Base-by-base conservation (phyloP, 1,284 basidiomycete genomes). In the Cystobasidiaceae sp. region DNA sequence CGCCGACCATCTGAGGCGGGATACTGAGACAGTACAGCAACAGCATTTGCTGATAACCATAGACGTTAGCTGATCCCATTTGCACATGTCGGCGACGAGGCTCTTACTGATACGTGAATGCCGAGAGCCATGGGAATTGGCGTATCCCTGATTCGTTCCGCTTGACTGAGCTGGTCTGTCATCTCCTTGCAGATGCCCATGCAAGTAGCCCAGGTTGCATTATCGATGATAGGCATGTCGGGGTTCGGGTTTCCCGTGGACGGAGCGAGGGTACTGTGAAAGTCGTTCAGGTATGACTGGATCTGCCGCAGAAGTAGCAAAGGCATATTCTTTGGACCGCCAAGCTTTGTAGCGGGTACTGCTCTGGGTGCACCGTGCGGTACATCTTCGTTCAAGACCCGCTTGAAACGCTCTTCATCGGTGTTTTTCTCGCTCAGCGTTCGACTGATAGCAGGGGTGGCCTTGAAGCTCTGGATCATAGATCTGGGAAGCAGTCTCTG, bases 61-160 rank as follows among this genome's bases (percentile, higher is more conserved):
- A 11, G 23, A 9, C 30, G 39, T 55, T 15, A 70, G 58, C 37
- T 69, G 69, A 15, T n/a, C 41, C 6, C 7, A 32, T 9, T 7
- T 17, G 2, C 23, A 15, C 2, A 44, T n/a, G n/a, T 21, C 2
- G 46, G 9, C 19, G 7, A 25, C 17, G n/a, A 4, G 11, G 15
- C 6, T 21, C 55, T 25, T 23, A 49, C 44, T 17, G 48, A 56
- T 5, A 44, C 43, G 32, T 60, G 41, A 21, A 72, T 67, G n/a
- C 68, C 66, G 48, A 73, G 69, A 27, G 70, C 68, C 44, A 72
- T 59, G 2, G 72, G 72, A 23, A 73, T 73, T 1, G 72, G 72
- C 6, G 72, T 73, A 44, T 73, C 72, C 15, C 71, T 49, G 44
- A 73, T 72, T 2, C 72, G 44, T 39, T 73, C 72, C 33, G 71